A percentile compares a stretch with the other conserved stretches of the same genome.
Evolutionary conservation across 257 asterid genomes (phyloP).

Genomic region (Sherardia arvensis): DNA sequence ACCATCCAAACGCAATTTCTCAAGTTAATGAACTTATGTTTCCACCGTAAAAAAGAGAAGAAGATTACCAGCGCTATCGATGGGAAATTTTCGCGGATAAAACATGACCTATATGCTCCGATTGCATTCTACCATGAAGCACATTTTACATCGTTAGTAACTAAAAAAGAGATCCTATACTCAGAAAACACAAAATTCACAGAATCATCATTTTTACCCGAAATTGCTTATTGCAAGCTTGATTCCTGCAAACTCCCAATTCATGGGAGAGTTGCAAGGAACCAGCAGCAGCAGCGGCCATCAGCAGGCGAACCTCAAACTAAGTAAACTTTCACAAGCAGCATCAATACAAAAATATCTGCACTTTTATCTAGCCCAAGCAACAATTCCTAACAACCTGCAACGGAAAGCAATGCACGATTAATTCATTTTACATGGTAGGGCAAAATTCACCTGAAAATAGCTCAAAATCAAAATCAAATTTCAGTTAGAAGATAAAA

Average conservation of each 20-base stretch:
- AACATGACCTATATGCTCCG: slow-evolving; percentile 28
- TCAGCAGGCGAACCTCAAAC: slow-evolving; percentile 16
- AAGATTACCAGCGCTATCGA: slow-evolving; percentile 42
- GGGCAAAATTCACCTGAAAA: not conserved
- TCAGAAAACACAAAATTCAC: not conserved
- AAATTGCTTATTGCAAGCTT: slow-evolving; percentile 28
- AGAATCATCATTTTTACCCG: slow-evolving; percentile 21
- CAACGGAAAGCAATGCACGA: not conserved
- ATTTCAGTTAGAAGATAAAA: not conserved
- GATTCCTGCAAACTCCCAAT: slow-evolving; percentile 54
- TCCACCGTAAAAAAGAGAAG: slow-evolving; percentile 1
- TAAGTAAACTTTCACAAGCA: slow-evolving; percentile 3
- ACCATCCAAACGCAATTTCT: not conserved
- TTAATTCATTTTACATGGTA: not conserved
- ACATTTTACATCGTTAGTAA: not conserved
- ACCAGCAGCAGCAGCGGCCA: slow-evolving; percentile 41
- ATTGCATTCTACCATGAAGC: slow-evolving; percentile 34
- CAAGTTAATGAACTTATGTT: not conserved
- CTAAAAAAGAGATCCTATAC: not conserved
- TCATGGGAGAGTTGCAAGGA: slow-evolving; percentile 63
- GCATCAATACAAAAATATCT: slow-evolving; percentile 10
- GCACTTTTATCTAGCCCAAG: not conserved
- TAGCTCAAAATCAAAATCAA: not conserved
- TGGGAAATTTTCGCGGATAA: slow-evolving; percentile 28
- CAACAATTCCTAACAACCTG: slow-evolving; percentile 10